Conservation (phyloP, 2,329 filamentous ascomycete genomes). For the Keithomyces neogunnii region DNA sequence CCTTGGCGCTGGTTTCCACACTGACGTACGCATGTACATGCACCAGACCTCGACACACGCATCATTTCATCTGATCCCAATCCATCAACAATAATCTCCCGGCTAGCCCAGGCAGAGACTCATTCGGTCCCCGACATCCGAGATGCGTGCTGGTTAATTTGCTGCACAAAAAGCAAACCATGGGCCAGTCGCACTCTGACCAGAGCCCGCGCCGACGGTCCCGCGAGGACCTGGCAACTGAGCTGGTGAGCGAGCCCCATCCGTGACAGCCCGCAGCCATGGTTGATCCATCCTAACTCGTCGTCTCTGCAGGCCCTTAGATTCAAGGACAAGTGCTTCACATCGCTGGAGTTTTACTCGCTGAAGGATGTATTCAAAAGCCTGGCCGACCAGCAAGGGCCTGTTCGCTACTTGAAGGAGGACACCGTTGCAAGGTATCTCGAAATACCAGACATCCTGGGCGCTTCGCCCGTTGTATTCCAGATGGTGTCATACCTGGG, state of each 20-base stretch:
- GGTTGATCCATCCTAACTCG: conserved; percentile 1
- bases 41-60: too few relatives aligned
- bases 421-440: conserved; percentile 64
- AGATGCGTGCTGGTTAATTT: conserved; percentile 13
- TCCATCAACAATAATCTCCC: background rate
- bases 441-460: conserved; percentile 62
- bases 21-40: too few relatives aligned
- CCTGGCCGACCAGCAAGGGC: conserved; percentile 56
- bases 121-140: conserved; percentile 1
- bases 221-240: conserved; percentile 41
- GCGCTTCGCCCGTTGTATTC: conserved; percentile 59
- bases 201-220: conserved; percentile 35
- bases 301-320: conserved; percentile 38
- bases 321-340: conserved; percentile 64
- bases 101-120: background rate
- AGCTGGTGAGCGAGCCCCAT: conserved; percentile 34
- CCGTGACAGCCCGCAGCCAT: background rate
- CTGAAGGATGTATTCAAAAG: conserved; percentile 65
- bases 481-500: conserved; percentile 64
- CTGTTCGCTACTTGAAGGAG: conserved; percentile 57
- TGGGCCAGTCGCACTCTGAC: conserved; percentile 45
- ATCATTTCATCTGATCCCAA: background rate
- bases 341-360: conserved; percentile 62
- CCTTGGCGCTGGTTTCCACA: too few relatives aligned
- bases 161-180: conserved; percentile 19